Evolutionary conservation across 2,329 filamentous ascomycete species (phyloP), one percentile per base, ranked within the genome.

Genomic region (Colletotrichum tropicale): DNA sequence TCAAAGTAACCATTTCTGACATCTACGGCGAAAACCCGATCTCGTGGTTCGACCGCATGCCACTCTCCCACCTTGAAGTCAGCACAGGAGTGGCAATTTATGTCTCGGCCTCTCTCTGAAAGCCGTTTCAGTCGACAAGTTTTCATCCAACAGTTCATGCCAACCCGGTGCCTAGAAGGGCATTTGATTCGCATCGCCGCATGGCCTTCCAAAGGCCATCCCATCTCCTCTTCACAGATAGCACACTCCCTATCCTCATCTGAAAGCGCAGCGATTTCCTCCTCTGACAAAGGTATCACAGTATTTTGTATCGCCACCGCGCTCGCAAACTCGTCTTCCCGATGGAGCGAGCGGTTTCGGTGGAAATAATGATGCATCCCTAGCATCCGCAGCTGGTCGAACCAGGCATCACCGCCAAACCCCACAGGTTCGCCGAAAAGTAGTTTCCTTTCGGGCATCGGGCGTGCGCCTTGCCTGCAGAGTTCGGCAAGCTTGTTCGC

Each of bases 81-180:
- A 52, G 16, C 43, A 21, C 43, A 52, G n/a, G 43, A 52, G 43
- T 64, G 71, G 18, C 71, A 74, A 7, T 21, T 7, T 15, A 74
- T 58, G 18, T 56, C 36, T 38, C 36, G 36, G 36, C 36, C 36
- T 38, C 36, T 38, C 36, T 38, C 15, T 28, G 16, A 3, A 32
- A 21, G 12, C 16, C 28, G 28, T 24, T 64, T 66, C 30, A 13
- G 16, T 7, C 74, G 56, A 15, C 26, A 36, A 12, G 34, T 10
- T 9, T 18, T 24, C 56, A 58, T 69, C 70, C 64, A 76, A 65
- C 74, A 76, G 3, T 65, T 76, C 38, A 26, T 74, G 8, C 74
- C 74, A 8, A 69, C 18, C 4, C 24, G 8, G 28, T 76, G 74
- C 18, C 34, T 10, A 9, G 36, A 15, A 13, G 32, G 21, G 48